phyloP scores from a whole-genome alignment of 1,139 yeast species.

The Meyerozyma smithsonii region DNA sequence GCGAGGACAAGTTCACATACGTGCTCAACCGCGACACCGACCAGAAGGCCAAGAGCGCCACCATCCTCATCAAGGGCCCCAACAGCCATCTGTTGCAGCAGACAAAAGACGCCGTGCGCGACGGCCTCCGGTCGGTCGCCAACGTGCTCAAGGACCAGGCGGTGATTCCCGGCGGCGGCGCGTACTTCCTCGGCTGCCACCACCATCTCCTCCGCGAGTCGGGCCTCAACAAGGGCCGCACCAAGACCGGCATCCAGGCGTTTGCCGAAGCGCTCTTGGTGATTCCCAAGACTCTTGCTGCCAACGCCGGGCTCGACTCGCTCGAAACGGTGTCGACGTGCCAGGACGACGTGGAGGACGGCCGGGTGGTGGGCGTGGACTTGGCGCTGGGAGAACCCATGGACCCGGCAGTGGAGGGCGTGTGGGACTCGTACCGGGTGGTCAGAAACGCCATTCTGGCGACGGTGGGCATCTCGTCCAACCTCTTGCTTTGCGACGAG shows the following conservation, averaged over 20 bases:
- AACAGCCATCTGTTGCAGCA: constrained; percentile 85
- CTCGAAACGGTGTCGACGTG: constrained; percentile 85
- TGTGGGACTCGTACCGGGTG: constrained; percentile 95
- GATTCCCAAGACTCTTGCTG: constrained; percentile 87
- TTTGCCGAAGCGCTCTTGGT: constrained; percentile 88
- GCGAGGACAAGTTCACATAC: constrained; percentile 96
- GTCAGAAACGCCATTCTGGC: constrained; percentile 87
- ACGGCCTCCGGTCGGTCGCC: constrained; percentile 92
- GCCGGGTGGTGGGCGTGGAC: constrained; percentile 85
- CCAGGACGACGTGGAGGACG: constrained; percentile 85
- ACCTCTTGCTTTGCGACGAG: constrained; percentile 90
- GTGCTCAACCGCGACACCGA: constrained; percentile 56
- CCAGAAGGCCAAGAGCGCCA: constrained; percentile 85
- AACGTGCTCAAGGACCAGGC: constrained; percentile 83
- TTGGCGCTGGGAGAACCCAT: constrained; percentile 89
- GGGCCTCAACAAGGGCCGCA: constrained; percentile 67
- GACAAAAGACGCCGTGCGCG: constrained; percentile 95
- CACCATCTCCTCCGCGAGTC: constrained; percentile 51
- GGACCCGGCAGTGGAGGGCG: constrained; percentile 91
- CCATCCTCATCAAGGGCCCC: constrained; percentile 90
- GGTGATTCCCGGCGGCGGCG: constrained; percentile 96
- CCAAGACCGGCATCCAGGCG: constrained; percentile 87
- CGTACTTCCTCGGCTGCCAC: constrained; percentile 82
- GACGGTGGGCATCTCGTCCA: constrained; percentile 93
- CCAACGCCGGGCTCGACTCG: constrained; percentile 92